phyloP scores from a whole-genome alignment of 192 early-diverging fungal genomes.

The Coemansia sp. region DNA sequence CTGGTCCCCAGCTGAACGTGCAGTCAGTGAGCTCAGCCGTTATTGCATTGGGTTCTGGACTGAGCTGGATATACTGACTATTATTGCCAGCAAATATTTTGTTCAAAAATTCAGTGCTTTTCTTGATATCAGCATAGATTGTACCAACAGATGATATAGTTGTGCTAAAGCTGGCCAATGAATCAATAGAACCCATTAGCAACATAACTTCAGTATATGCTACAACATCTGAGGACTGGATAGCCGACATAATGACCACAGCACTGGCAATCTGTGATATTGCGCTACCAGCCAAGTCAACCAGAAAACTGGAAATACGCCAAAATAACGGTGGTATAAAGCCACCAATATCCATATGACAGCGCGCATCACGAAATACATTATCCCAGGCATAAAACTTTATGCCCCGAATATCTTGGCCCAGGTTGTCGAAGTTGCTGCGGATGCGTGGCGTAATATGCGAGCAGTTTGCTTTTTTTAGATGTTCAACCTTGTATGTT shows the following conservation, averaged over 20 bases:
- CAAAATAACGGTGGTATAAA: conserved; percentile 26
- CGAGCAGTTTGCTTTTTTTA: neutral
- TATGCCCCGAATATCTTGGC: conserved; percentile 62
- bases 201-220: conserved; percentile 13
- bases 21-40: conserved; percentile 20
- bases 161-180: conserved; percentile 12
- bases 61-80: conserved; percentile 2
- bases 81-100: neutral
- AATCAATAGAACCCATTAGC: conserved; percentile 23
- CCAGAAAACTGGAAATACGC: conserved; percentile 11
- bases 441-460: conserved; percentile 4
- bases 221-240: conserved; percentile 21
- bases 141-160: neutral
- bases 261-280: conserved; percentile 57
- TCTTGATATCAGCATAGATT: neutral
- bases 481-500: neutral
- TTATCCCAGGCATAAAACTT: conserved; percentile 67
- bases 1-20: conserved; percentile 24
- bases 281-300: conserved; percentile 26
- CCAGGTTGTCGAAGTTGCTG: conserved; percentile 1
- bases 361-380: conserved; percentile 9
- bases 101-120: conserved; percentile 6
- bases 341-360: conserved; percentile 6
- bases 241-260: conserved; percentile 60
- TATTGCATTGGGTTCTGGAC: neutral